phyloP scores from a whole-genome alignment of 495 filamentous ascomycete genomes.

The Aspergillus bridgeri region DNA sequence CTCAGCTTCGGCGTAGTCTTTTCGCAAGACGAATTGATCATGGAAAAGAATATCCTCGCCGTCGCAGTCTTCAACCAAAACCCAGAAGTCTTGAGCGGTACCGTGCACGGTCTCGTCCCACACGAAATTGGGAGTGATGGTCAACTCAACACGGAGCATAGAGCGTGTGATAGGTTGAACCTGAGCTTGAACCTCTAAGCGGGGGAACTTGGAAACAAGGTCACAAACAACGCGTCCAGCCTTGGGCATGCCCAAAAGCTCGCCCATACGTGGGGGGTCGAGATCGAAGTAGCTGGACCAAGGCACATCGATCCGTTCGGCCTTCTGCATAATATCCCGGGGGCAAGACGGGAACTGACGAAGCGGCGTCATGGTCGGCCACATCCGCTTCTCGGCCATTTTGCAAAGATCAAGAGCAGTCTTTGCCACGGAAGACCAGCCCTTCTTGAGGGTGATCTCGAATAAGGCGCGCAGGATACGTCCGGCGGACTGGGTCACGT shows the following conservation, averaged over 20 bases:
- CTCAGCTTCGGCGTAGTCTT: constrained; percentile 74
- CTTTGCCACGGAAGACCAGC: constrained; percentile 92
- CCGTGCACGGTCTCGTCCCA: constrained; percentile 94
- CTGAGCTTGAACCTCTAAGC: constrained; percentile 85
- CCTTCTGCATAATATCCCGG: constrained; percentile 82
- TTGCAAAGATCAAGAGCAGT: constrained; percentile 94
- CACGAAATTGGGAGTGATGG: constrained; percentile 90
- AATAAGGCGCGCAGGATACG: constrained; percentile 95
- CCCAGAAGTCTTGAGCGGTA: constrained; percentile 88
- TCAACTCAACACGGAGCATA: constrained; percentile 90
- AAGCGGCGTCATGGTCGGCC: constrained; percentile 96
- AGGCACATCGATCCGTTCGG: constrained; percentile 90
- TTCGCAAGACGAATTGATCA: constrained; percentile 88
- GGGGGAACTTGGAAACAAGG: constrained; percentile 87
- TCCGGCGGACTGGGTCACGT: constrained; percentile 95
- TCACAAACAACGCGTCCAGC: constrained; percentile 81
- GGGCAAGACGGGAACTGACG: constrained; percentile 84
- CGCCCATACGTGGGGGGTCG: constrained; percentile 94
- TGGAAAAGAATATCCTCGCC: constrained; percentile 95
- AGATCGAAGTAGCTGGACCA: constrained; percentile 94
- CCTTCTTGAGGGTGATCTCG: constrained; percentile 93
- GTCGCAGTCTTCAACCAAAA: constrained; percentile 94
- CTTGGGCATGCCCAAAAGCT: constrained; percentile 88
- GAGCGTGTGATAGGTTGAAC: constrained; percentile 93
- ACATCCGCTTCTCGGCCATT: constrained; percentile 99